Percentiles rank a stretch among this genome's conserved stretches.
These are phyloP conservation scores for Pezicula carpinea DNA, from an alignment of 2,329 filamentous ascomycete genomes.

Conservation along the genomic window DNA sequence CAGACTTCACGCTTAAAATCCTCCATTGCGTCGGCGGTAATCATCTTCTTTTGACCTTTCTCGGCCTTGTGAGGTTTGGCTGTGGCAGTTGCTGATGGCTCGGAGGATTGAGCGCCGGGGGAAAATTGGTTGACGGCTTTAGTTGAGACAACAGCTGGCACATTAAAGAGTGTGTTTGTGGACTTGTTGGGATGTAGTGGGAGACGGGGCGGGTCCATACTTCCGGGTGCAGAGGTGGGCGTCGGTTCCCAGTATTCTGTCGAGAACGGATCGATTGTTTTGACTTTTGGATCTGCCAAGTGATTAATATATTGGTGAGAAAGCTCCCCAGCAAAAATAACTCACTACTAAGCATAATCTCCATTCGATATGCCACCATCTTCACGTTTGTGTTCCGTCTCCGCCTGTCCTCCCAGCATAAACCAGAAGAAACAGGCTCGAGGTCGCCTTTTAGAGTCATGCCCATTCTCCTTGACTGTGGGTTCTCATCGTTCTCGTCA, in stretches of 20 bases:
- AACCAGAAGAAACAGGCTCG: constrained; percentile 71
- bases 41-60: constrained; percentile 20
- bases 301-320: constrained; percentile 5
- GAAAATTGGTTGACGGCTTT: constrained; percentile 15
- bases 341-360: constrained; percentile 49
- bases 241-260: constrained; percentile 65
- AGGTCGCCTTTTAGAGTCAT: constrained; percentile 54
- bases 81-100: background rate
- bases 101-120: constrained; percentile 2
- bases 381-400: constrained; percentile 43
- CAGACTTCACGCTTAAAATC: constrained; percentile 65
- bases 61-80: constrained; percentile 4
- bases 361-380: constrained; percentile 62
- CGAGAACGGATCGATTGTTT: constrained; percentile 80
- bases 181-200: constrained; percentile 27
- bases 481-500: constrained; percentile 61
- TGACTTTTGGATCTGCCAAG: constrained; percentile 27
- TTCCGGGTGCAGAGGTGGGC: background rate
- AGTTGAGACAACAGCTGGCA: constrained; percentile 4
- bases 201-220: constrained; percentile 31
- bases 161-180: constrained; percentile 12
- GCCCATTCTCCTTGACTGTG: constrained; percentile 47
- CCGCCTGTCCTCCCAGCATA: constrained; percentile 72
- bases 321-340: constrained; percentile 1
- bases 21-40: constrained; percentile 20